Percentiles rank a stretch among this genome's conserved stretches.
Conservation (phyloP, 768 basidiomycete genomes). For the Vararia minispora region DNA sequence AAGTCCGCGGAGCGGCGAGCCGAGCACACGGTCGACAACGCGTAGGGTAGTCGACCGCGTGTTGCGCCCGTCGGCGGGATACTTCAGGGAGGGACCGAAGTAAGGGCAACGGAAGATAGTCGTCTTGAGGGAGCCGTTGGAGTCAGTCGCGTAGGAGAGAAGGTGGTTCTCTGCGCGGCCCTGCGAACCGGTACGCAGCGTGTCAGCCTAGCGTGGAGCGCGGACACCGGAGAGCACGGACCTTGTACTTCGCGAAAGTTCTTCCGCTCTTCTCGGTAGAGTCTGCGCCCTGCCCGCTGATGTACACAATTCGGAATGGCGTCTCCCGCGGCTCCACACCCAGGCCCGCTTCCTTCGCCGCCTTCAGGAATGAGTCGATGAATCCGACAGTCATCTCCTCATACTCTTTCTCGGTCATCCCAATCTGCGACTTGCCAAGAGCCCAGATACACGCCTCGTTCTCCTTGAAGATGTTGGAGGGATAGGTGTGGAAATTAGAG, state of each 20-base stretch:
- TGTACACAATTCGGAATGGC: conserved; percentile 20
- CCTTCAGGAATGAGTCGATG: conserved; percentile 7
- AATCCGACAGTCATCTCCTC: conserved; percentile 19
- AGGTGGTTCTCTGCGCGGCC: conserved; percentile 2
- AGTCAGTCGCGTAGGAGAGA: not conserved
- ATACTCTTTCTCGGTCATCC: conserved; percentile 12
- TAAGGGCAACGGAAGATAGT: not conserved
- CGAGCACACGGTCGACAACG: not conserved
- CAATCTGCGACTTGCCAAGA: conserved; percentile 10
- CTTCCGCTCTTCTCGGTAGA: conserved; percentile 15
- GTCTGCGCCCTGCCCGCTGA: conserved; percentile 20
- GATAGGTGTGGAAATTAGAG: conserved; percentile 13
- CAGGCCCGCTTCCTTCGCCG: conserved; percentile 6
- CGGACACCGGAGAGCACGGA: too few relatives aligned
- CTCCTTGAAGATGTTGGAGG: conserved; percentile 14
- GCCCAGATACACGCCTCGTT: conserved; percentile 20
- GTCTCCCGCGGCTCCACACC: conserved; percentile 9
- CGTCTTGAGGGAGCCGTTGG: not conserved
- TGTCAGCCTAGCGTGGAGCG: too few relatives aligned
- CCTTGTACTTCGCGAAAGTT: conserved; percentile 18
- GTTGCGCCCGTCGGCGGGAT: not conserved
- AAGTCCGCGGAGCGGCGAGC: not conserved
- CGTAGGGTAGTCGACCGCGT: not conserved
- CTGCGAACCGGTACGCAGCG: too few relatives aligned
- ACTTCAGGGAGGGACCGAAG: conserved; percentile 3